Evolutionary conservation across 2,329 filamentous ascomycete species (phyloP), one percentile per base, ranked within the genome.

Genomic region (Beauveria scarabaeidicola): DNA sequence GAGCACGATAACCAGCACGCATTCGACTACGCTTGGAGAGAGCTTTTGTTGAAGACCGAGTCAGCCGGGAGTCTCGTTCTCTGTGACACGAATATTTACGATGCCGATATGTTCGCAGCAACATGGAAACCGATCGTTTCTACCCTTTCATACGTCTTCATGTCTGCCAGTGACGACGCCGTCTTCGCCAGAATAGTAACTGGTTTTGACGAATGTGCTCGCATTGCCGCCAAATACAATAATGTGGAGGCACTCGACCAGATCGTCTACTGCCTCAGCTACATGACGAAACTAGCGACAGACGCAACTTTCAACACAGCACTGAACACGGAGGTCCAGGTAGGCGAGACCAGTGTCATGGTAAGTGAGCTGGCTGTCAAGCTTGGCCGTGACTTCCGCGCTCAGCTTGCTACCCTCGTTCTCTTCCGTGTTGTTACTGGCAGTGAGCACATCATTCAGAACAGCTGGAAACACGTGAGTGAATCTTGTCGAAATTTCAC

Each of bases 1-100:
- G 94, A 99, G 73, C 94, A 97, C 71, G 92, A 97, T 69, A 97
- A 96, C 72, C 89, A 93, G 70, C 89, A 96, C 74, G 92, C 91
- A 1, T 97, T 97, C 69, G 93, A 97, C 71, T 94, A 96, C 73
- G 93, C 94, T 2, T 99, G 94, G 94, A 93, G 93, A 71, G 94
- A 99, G 72, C 77, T 99, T 11, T 77, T 97, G 44, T 76, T 91
- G 64, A 97, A 97, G 75, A 88, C 91, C 0, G 86, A 89, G 64
- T 84, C 85, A 7, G 84, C 90, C 0, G 86, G 88, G 1, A 82
- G 87, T 55, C 78, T 97, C 48, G 77, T 88, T 38, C 78, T 93
- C 32, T 95, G 91, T 70, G 83, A 96, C 65, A 96, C 93, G 5
- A 97, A 97, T 69, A 86, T 96, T 43, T 99, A 91, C 72, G 95